phyloP scores from a whole-genome alignment of 2,329 filamentous ascomycete genomes.

The Ambrosiella cleistominuta region DNA sequence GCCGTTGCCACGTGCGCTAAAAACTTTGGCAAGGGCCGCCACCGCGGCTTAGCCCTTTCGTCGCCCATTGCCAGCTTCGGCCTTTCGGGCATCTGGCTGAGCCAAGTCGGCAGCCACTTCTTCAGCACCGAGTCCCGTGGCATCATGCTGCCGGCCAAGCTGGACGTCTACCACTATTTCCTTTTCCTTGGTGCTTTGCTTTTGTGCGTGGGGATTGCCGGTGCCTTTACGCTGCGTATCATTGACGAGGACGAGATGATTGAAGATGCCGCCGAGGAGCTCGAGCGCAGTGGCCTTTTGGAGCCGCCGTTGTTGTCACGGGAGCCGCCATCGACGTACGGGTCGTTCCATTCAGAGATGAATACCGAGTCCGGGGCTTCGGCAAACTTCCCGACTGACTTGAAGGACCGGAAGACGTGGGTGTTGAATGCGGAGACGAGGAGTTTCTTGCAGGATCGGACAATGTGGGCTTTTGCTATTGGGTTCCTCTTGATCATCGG shows the following conservation, averaged over 20 bases:
- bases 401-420: slow-evolving; percentile 49
- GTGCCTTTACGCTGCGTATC: slow-evolving; percentile 56
- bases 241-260: slow-evolving; percentile 78
- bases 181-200: slow-evolving; percentile 64
- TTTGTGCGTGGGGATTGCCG: slow-evolving; percentile 51
- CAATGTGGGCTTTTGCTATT: slow-evolving; percentile 87
- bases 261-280: slow-evolving; percentile 72
- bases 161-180: slow-evolving; percentile 75
- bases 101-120: slow-evolving; percentile 65
- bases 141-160: slow-evolving; percentile 31
- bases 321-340: slow-evolving; percentile 32
- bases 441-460: slow-evolving; percentile 67
- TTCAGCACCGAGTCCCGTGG: slow-evolving; percentile 56
- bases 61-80: slow-evolving; percentile 86
- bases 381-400: not conserved
- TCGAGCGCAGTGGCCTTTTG: slow-evolving; percentile 75
- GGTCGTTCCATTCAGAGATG: slow-evolving; percentile 31
- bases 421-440: slow-evolving; percentile 81
- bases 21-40: slow-evolving; percentile 82
- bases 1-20: slow-evolving; percentile 93
- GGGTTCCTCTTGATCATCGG: slow-evolving; percentile 90
- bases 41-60: slow-evolving; percentile 76
- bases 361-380: not conserved
- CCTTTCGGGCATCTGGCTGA: slow-evolving; percentile 88
- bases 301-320: slow-evolving; percentile 53